Evolutionary conservation across 306 rosid genomes (phyloP), one percentile per base, ranked within the genome.

Genomic region (Quercus mongolica): DNA sequence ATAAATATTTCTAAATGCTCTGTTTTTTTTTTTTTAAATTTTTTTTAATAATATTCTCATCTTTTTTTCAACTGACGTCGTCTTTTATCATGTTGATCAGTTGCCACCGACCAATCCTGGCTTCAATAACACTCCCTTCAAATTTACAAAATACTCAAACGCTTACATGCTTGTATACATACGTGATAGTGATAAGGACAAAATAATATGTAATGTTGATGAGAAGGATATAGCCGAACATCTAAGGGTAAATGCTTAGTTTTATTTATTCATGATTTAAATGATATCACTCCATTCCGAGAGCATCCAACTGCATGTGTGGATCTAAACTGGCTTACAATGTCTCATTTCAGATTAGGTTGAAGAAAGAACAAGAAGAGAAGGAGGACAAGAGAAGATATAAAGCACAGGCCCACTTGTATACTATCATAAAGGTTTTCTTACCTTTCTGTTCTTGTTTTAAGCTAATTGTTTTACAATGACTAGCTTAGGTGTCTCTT

Each of bases 161-260:
- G 98, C 97, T 1, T 94, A 94, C 79, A 94, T 94, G 97, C 98
- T 94, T 85, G 97, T 94, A 41, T 94, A 94, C 81, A 89, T 94
- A 64, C 93, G 98, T 35, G 97, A 92, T 74, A 87, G 90, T 81
- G 98, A 92, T 86, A 94, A 86, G 81, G 98, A 94, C 63, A 94
- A 89, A 76, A 91, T 94, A 75, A 92, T 94, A 68, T 94, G 97
- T 82, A 82, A 92, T 35, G 97, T 94, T 78, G 97, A 91, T 73
- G 97, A 94, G 87, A 86, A 87, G 80, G 97, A 92, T 90, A 91
- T 92, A 74, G 97, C 98, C 2, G 91, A 91, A 79, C 97, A 94
- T 78, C 85, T 91, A 55, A 89, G 89, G 90, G 98, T 94, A 92
- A 84, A 74, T 74, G 65, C 55, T 76, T 62, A 59, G 58, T 11